phyloP scores from a whole-genome alignment of 2,329 filamentous ascomycete species.

The Colletotrichum cereale region DNA sequence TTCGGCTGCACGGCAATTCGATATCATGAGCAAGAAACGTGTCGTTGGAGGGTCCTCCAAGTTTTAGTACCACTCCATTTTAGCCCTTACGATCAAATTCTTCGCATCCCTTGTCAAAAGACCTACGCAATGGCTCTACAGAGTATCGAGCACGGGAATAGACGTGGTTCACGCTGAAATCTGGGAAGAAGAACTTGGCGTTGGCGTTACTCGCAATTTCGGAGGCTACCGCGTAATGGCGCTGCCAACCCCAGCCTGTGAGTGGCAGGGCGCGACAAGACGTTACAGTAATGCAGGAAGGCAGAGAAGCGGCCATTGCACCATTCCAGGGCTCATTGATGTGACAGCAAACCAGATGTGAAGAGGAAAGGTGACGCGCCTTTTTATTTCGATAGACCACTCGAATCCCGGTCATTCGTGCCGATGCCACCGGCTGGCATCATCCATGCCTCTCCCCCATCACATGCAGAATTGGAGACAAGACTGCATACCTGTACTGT shows the following conservation, averaged over 20 bases:
- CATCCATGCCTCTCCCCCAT: slow-evolving; percentile 13
- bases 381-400: neutral
- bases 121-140: neutral
- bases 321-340: slow-evolving; percentile 32
- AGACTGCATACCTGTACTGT: neutral
- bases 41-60: slow-evolving; percentile 1
- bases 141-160: neutral
- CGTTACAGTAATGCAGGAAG: neutral
- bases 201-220: neutral
- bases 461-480: slow-evolving; percentile 17
- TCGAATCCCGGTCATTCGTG: neutral
- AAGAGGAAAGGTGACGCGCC: slow-evolving; percentile 10
- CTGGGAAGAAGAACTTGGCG: neutral
- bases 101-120: slow-evolving; percentile 7
- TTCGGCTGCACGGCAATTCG: neutral
- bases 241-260: neutral
- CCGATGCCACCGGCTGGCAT: slow-evolving; percentile 8
- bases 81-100: neutral
- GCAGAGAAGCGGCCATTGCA: slow-evolving; percentile 19
- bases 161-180: neutral
- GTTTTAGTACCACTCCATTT: slow-evolving; percentile 22
- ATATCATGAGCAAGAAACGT: neutral
- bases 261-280: neutral
- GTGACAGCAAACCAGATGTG: slow-evolving; percentile 11
- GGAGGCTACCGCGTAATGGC: slow-evolving; percentile 1